Conservation (phyloP, 129 eudicot genomes). For the Escallonia rubra region DNA sequence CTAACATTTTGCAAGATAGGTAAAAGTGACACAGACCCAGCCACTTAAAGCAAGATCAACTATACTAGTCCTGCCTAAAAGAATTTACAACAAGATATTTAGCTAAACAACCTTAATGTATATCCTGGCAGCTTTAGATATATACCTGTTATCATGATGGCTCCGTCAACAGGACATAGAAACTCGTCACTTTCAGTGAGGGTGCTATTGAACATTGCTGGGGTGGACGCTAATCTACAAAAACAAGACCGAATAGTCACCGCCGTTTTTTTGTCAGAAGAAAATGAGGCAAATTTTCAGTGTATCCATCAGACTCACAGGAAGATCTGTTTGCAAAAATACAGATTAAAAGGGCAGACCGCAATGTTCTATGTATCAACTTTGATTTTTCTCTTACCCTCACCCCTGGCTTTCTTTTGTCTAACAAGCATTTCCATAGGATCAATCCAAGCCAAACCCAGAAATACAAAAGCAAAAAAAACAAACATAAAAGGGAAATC, state of each 20-base stretch:
- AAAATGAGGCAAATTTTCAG: no score
- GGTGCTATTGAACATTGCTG: slow-evolving; percentile 95
- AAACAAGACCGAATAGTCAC: slow-evolving; percentile 2
- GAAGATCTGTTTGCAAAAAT: no score
- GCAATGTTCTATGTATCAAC: no score
- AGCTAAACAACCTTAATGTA: not conserved
- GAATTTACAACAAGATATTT: not conserved
- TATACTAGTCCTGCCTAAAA: not conserved
- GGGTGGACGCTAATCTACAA: slow-evolving; percentile 86
- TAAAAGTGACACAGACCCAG: not conserved
- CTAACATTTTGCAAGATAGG: not conserved
- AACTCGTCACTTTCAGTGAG: slow-evolving; percentile 59
- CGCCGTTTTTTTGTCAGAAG: not conserved
- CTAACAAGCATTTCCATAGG: no score
- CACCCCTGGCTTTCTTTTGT: no score
- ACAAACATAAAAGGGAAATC: no score
- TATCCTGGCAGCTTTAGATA: not conserved
- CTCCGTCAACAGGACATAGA: slow-evolving; percentile 89
- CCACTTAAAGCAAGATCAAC: not conserved
- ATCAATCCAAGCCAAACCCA: no score
- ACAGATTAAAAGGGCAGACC: no score
- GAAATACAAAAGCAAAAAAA: no score
- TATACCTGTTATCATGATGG: slow-evolving; percentile 94
- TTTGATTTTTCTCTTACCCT: no score
- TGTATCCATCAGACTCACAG: no score